Conservation (phyloP, 2,329 filamentous ascomycete species). For the Alternaria tenuissima region DNA sequence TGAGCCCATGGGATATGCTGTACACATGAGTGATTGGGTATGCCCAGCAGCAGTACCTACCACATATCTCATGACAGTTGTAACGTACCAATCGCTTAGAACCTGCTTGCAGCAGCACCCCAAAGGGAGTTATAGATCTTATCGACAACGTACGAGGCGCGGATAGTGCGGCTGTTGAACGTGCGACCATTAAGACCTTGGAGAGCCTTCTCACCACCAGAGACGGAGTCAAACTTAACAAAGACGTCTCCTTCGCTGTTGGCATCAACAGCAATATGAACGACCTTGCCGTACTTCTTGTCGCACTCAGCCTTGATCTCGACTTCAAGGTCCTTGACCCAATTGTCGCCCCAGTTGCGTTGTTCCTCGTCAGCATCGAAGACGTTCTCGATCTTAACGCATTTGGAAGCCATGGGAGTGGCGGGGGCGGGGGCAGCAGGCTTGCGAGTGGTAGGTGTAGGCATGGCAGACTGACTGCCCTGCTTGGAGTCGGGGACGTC, state of each 20-base stretch:
- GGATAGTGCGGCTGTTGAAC: slow-evolving; percentile 92
- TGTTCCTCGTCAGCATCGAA: slow-evolving; percentile 79
- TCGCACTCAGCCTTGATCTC: slow-evolving; percentile 94
- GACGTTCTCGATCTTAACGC: slow-evolving; percentile 94
- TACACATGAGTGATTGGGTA: slow-evolving; percentile 15
- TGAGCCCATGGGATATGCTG: slow-evolving; percentile 3
- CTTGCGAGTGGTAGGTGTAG: slow-evolving; percentile 59
- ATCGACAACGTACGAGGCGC: slow-evolving; percentile 94
- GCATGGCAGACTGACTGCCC: slow-evolving; percentile 51
- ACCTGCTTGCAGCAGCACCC: slow-evolving; percentile 41
- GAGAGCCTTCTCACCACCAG: slow-evolving; percentile 96
- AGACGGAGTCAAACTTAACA: slow-evolving; percentile 95
- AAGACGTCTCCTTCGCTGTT: slow-evolving; percentile 97
- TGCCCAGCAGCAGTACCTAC: slow-evolving; percentile 11
- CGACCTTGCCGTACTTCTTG: slow-evolving; percentile 94
- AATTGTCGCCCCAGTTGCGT: slow-evolving; percentile 53
- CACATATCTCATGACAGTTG: slow-evolving; percentile 12
- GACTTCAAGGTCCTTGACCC: slow-evolving; percentile 93
- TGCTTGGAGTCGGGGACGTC: slow-evolving; percentile 70
- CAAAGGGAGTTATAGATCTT: slow-evolving; percentile 97
- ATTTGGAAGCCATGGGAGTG: slow-evolving; percentile 86
- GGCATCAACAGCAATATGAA: slow-evolving; percentile 94
- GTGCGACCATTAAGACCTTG: slow-evolving; percentile 96
- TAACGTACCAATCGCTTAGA: slow-evolving; percentile 33
- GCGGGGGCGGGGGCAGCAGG: slow-evolving; percentile 82